These are phyloP conservation scores for Phytophthora idaei DNA, from an alignment of 352 stramenopile species.

Conservation along the genomic window DNA sequence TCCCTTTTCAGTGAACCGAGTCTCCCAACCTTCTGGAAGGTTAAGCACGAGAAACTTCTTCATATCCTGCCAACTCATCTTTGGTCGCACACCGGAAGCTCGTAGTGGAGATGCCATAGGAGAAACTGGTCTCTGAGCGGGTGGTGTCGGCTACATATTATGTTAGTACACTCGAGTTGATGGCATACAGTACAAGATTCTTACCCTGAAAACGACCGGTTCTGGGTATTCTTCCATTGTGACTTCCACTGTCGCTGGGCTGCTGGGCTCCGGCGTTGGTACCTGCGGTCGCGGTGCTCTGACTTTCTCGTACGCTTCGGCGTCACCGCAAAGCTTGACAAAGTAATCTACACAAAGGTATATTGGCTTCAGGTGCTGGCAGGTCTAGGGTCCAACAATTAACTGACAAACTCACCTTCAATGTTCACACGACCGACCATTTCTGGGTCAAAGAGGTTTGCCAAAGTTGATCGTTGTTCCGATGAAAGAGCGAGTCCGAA, in stretches of 20 bases:
- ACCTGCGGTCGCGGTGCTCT: slow-evolving; percentile 6
- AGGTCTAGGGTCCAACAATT: background rate
- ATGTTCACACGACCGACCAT: slow-evolving; percentile 63
- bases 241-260: background rate
- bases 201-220: slow-evolving; percentile 35
- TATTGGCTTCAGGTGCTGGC: background rate
- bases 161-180: background rate
- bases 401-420: slow-evolving; percentile 50
- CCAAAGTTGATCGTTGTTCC: slow-evolving; percentile 48
- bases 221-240: slow-evolving; percentile 18
- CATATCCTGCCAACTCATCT: slow-evolving; percentile 81
- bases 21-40: slow-evolving; percentile 81
- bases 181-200: background rate
- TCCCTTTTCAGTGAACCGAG: slow-evolving; percentile 80
- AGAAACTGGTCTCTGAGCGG: slow-evolving; percentile 18
- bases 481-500: slow-evolving; percentile 59
- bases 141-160: slow-evolving; percentile 24
- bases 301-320: slow-evolving; percentile 55
- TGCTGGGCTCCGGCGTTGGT: slow-evolving; percentile 13
- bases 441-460: slow-evolving; percentile 60
- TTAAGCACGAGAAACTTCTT: slow-evolving; percentile 73
- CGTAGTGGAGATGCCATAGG: slow-evolving; percentile 40
- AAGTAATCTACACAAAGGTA: slow-evolving; percentile 62
- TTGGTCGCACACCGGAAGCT: slow-evolving; percentile 21
- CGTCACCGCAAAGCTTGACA: slow-evolving; percentile 71